A percentile compares a stretch with the other conserved stretches of the same genome.
Evolutionary conservation across 2,329 filamentous ascomycete genomes (phyloP).

Genomic region (Colletotrichum tropicale): DNA sequence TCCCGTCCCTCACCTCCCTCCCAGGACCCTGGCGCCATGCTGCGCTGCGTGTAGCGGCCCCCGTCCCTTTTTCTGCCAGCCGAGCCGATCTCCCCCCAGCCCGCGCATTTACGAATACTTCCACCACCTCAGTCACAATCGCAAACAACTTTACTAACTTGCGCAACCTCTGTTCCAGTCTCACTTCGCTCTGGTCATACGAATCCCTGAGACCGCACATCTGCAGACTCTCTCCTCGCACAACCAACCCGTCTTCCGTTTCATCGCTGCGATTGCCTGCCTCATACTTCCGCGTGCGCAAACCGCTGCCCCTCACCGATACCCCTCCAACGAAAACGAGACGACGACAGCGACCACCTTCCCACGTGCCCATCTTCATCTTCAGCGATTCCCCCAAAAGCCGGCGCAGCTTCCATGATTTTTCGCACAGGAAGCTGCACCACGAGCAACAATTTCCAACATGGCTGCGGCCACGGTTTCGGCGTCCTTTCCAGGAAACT

Average conservation of each 20-base stretch:
- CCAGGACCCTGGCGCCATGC: slow-evolving; percentile 1
- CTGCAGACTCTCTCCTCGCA: not conserved
- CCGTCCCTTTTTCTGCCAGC: not conserved
- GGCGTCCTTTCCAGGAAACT: slow-evolving; percentile 42
- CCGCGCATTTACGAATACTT: slow-evolving; percentile 6
- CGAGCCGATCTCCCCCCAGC: not conserved
- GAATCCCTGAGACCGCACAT: not conserved
- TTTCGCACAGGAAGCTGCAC: slow-evolving; percentile 43
- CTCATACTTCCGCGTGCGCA: not conserved
- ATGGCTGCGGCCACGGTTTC: slow-evolving; percentile 60
- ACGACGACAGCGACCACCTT: slow-evolving; percentile 8
- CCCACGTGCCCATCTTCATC: not conserved
- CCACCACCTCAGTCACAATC: not conserved
- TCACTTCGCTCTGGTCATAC: not conserved
- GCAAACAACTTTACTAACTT: not conserved
- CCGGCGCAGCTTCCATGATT: slow-evolving; percentile 56
- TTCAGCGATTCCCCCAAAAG: not conserved
- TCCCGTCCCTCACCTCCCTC: not conserved
- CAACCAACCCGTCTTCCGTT: not conserved
- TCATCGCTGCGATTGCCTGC: not conserved
- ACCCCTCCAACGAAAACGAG: not conserved
- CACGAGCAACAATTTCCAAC: slow-evolving; percentile 51
- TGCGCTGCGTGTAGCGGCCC: not conserved
- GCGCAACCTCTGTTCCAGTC: slow-evolving; percentile 1
- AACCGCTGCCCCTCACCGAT: not conserved